Percentiles rank a stretch among this genome's conserved stretches.
These are phyloP conservation scores for Sarocladium kiliense DNA, from an alignment of 2,329 filamentous ascomycete species.

Conservation along the genomic window DNA sequence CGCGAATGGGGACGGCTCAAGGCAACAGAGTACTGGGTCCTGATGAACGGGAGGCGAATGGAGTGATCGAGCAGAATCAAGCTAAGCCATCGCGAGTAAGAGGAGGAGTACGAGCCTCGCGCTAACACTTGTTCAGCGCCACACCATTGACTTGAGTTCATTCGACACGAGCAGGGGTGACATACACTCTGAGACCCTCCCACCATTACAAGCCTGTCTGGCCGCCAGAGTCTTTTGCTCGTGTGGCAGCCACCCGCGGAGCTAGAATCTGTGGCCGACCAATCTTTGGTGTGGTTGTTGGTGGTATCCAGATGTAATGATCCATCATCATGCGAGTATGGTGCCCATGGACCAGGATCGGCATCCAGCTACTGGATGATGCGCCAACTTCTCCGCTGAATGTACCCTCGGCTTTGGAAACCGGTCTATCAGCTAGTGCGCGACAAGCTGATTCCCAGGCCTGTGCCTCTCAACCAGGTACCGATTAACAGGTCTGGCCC, in stretches of 20 bases:
- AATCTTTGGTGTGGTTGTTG: neutral
- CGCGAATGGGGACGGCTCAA: neutral
- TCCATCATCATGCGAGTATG: neutral
- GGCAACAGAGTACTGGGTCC: neutral
- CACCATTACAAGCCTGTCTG: neutral
- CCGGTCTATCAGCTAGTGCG: neutral
- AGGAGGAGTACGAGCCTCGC: neutral
- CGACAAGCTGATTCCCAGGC: neutral
- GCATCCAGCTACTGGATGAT: neutral
- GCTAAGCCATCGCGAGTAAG: neutral
- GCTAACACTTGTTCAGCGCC: neutral
- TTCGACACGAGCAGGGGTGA: neutral
- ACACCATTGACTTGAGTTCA: neutral
- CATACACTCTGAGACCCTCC: neutral
- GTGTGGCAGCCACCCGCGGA: conserved; percentile 6
- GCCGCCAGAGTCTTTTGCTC: neutral
- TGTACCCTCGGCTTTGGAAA: neutral
- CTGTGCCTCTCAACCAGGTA: neutral
- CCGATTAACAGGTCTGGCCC: neutral
- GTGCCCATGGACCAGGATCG: neutral
- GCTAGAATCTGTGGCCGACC: neutral
- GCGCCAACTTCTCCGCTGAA: neutral
- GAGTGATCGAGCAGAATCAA: neutral
- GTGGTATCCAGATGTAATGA: neutral
- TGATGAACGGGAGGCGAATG: neutral